Evolutionary conservation across 495 filamentous ascomycete species (phyloP).

Genomic region (Parachaetomium inaequale): DNA sequence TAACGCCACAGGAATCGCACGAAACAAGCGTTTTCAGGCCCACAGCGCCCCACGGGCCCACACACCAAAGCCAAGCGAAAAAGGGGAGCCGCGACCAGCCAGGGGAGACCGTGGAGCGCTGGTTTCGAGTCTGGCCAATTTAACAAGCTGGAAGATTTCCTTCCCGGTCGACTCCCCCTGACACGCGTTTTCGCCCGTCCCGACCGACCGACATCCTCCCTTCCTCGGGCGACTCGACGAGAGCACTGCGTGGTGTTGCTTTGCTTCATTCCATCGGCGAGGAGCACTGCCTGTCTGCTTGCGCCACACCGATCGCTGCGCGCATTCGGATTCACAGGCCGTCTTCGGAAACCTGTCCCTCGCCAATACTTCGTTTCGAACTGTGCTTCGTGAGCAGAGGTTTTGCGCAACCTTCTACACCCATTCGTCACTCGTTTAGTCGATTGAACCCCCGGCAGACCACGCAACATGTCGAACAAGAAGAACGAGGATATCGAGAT

Average conservation of each 20-base stretch:
- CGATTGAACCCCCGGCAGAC: constrained; percentile 5
- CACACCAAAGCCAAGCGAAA: constrained; percentile 14
- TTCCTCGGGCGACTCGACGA: constrained; percentile 5
- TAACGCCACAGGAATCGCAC: neutral
- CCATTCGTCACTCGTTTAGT: constrained; percentile 29
- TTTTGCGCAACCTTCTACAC: neutral
- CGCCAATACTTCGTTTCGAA: neutral
- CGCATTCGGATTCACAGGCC: neutral
- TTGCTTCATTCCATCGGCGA: neutral
- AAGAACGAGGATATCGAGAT: constrained; percentile 77
- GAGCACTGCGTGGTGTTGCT: constrained; percentile 4
- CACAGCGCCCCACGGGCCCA: neutral
- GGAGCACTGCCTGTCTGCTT: constrained; percentile 12
- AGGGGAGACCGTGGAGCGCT: neutral
- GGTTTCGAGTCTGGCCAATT: constrained; percentile 32
- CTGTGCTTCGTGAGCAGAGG: constrained; percentile 3
- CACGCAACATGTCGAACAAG: constrained; percentile 61
- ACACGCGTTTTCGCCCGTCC: constrained; percentile 27
- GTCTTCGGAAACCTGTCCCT: constrained; percentile 14
- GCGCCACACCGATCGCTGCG: constrained; percentile 10
- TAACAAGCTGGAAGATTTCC: constrained; percentile 32
- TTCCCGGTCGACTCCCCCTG: constrained; percentile 17
- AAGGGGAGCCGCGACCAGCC: constrained; percentile 17
- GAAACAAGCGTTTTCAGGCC: constrained; percentile 9
- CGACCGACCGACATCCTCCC: constrained; percentile 9